These are phyloP conservation scores for Wickerhamomyces xylosicus DNA, from an alignment of 805 yeast species.

Conservation along the genomic window DNA sequence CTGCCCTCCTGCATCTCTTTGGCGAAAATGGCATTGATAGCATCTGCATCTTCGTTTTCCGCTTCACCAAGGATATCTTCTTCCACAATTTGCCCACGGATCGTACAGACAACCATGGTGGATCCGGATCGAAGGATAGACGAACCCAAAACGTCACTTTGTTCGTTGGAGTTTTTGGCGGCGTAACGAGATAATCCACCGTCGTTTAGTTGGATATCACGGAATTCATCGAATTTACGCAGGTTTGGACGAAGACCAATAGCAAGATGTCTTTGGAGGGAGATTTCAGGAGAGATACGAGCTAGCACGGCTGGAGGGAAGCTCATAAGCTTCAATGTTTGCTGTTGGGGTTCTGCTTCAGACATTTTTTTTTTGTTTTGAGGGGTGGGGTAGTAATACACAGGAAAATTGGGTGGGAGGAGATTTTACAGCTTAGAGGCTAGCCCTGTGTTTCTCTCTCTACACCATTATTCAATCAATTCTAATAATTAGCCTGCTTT, in stretches of 20 bases:
- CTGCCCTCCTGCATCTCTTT: slow-evolving; percentile 20
- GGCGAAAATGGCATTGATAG: slow-evolving; percentile 20
- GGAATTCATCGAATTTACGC: slow-evolving; percentile 64
- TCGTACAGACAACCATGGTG: slow-evolving; percentile 63
- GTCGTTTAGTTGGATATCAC: slow-evolving; percentile 35
- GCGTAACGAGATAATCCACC: slow-evolving; percentile 29
- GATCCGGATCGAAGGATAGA: slow-evolving; percentile 60
- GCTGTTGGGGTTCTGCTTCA: too few species aligned
- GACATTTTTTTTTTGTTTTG: too few species aligned
- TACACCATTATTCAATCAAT: too few species aligned
- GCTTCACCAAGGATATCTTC: slow-evolving; percentile 32
- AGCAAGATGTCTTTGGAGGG: slow-evolving; percentile 68
- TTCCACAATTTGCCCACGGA: slow-evolving; percentile 59
- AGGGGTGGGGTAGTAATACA: too few species aligned
- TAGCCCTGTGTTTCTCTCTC: neutral
- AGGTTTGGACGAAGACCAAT: slow-evolving; percentile 69
- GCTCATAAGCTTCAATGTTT: slow-evolving; percentile 29
- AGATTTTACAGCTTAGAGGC: neutral
- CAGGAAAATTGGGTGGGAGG: too few species aligned
- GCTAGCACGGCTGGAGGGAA: slow-evolving; percentile 81
- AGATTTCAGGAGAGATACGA: slow-evolving; percentile 75
- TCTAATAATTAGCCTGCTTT: too few species aligned
- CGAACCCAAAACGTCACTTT: slow-evolving; percentile 45
- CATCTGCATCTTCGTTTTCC: slow-evolving; percentile 29
- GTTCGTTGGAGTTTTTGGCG: slow-evolving; percentile 20